Evolutionary conservation across 352 stramenopile genomes (phyloP), one percentile per base, ranked within the genome.

Genomic region (Bremia lactucae): DNA sequence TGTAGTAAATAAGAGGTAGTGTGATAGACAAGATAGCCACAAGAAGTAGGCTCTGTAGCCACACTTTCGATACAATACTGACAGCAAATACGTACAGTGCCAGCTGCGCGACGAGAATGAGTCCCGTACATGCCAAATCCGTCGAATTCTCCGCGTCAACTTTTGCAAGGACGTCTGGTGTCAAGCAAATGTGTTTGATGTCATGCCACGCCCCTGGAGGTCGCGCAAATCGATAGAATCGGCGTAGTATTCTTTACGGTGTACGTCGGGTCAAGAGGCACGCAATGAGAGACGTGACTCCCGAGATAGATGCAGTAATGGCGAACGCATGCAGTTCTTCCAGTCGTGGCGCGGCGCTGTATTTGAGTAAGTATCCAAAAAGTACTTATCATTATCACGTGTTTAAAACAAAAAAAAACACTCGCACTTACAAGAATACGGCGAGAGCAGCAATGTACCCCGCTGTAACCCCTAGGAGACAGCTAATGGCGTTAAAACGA

Each of bases 181-280:
- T 62, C 46, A 85, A 87, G 58, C 75, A 83, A 49, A 75, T 73
- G 42, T 64, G 52, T 53, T 83, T 82, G 39, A 79, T 67, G 7
- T 31, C 37, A 22, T 51, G 47, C 75, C 75, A 87, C 5, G 46
- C 53, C 9, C 75, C 75, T 0, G 75, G 75, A 0, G 75, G 75
- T 2, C 75, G 67, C 25, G 71, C 75, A 41, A 77, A 81, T 14
- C 71, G 68, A 39, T 83, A 87, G 50, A 87, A 87, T 2, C 55
- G 64, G 4, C 71, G 65, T 13, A 79, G 56, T 3, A 81, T 59
- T 46, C 80, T 66, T 15, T 75, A 65, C 1, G 67, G 42, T 15
- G 66, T 55, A 11, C 68, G 50, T 15, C 55, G 55, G 14, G 75
- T 78, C 15, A 59, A 38, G 19, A 72, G 49, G 24, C 65, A 80